Percentiles rank a stretch among this genome's conserved stretches.
phyloP scores from a whole-genome alignment of 129 eudicot species.

The Ambrosia artemisiifolia region DNA sequence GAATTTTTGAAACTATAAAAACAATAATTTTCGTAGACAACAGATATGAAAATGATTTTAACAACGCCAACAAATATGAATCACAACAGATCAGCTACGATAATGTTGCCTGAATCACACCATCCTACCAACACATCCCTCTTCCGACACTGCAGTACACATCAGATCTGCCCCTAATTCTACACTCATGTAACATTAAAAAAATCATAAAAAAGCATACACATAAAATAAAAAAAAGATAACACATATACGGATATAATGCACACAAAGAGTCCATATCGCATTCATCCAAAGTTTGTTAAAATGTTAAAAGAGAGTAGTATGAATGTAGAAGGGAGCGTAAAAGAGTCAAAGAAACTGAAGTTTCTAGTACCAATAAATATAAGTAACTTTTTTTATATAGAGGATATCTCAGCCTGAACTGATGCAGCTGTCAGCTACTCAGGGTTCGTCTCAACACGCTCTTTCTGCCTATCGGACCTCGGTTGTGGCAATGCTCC shows the following conservation, averaged over 20 bases:
- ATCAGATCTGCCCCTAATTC: no score
- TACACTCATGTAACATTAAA: no score
- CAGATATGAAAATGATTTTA: no score
- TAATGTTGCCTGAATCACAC: slow-evolving; percentile 86
- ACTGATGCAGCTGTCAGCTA: slow-evolving; percentile 97
- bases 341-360: neutral
- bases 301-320: neutral
- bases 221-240: no score
- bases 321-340: neutral
- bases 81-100: slow-evolving; percentile 73
- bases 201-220: no score
- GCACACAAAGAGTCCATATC: neutral
- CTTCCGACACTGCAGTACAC: slow-evolving; percentile 51
- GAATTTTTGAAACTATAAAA: no score
- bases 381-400: slow-evolving; percentile 12
- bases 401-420: slow-evolving; percentile 96
- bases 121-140: slow-evolving; percentile 80
- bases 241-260: neutral
- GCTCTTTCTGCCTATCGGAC: slow-evolving; percentile 86
- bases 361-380: neutral
- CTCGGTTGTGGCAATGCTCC: slow-evolving; percentile 98
- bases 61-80: no score
- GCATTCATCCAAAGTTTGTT: slow-evolving; percentile 5
- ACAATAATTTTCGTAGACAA: no score
- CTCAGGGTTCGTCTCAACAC: slow-evolving; percentile 99